Base-by-base conservation (phyloP, 257 asterid genomes). In the Osmanthus fragrans region DNA sequence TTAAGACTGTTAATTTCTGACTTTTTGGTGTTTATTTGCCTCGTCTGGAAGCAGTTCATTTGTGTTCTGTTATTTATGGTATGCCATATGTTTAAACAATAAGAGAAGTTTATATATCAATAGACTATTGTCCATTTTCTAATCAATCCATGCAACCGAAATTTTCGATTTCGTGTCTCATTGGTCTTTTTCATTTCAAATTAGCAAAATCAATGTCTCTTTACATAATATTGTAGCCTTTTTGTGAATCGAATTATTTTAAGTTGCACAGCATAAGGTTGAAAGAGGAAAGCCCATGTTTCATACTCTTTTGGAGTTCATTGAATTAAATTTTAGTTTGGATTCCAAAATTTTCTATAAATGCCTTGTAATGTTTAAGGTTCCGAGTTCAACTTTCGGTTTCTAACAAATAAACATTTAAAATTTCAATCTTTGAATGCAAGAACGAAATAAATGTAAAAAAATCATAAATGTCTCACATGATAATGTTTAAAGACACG, bases 1-100 rank as follows among this genome's bases (percentile, higher is more conserved):
- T 37, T 70, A 72, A 74, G 85, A 64, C 16, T 15, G 37, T 36
- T 54, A 66, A 70, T 51, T 51, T 37, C n/a, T 47, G 56, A 47
- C 60, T 37, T 68, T 79, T 66, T 51, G 56, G 23, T 34, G 33
- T 19, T 74, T 73, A n/a, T 45, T 76, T 82, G 58, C 30, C 69
- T 2, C 73, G 36, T 66, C 32, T 42, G 66, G 71, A 67, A 73
- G 74, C 68, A 40, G 56, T 63, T 63, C 33, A 63, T 63, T 23
- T 63, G 11, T 9, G 18, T 63, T 10, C 34, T 4, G 19, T 12
- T 23, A 4, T 63, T 63, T 8, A 63, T 23, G 69, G 18, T 23
- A 23, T 9, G 69, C 16, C 69, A 8, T 2, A 10, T 63, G 34
- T 63, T 63, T 63, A 10, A 63, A 25, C 34, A 60, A 8, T 25